Conservation (phyloP, 164 flowering plant genomes). For the Chimonanthus salicifolius region DNA sequence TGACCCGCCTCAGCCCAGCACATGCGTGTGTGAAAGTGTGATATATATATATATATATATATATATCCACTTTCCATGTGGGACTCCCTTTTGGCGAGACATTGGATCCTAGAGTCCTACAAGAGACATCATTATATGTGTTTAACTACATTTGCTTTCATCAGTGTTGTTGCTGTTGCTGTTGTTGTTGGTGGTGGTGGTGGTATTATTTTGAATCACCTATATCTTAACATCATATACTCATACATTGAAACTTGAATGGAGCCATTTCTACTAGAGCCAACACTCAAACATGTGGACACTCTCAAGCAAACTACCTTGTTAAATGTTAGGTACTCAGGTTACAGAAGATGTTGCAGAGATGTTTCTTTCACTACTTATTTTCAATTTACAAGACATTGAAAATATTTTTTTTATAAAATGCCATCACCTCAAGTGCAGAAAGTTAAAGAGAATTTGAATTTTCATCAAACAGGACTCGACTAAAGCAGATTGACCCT, state of each 20-base stretch:
- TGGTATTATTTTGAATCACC: too few relatives aligned
- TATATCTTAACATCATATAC: too few relatives aligned
- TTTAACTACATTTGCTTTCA: too few relatives aligned
- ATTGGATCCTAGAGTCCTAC: too few relatives aligned
- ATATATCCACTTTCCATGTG: too few relatives aligned
- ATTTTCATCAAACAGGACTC: background rate
- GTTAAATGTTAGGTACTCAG: background rate
- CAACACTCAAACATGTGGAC: background rate
- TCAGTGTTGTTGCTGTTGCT: too few relatives aligned
- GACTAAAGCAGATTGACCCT: background rate
- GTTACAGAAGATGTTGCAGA: background rate
- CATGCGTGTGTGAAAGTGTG: too few relatives aligned
- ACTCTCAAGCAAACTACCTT: background rate
- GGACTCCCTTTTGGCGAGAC: too few relatives aligned
- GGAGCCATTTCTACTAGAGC: background rate
- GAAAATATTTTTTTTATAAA: background rate
- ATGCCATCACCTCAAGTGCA: background rate
- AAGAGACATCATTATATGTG: too few relatives aligned
- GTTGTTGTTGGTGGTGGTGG: too few relatives aligned
- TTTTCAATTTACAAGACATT: background rate
- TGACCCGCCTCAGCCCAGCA: too few relatives aligned
- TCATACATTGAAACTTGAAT: background rate
- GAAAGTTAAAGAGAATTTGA: background rate
- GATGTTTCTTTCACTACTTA: background rate
- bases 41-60: too few relatives aligned